Base-by-base conservation (phyloP, 352 stramenopile species). In the Pythium grandisporangium region DNA sequence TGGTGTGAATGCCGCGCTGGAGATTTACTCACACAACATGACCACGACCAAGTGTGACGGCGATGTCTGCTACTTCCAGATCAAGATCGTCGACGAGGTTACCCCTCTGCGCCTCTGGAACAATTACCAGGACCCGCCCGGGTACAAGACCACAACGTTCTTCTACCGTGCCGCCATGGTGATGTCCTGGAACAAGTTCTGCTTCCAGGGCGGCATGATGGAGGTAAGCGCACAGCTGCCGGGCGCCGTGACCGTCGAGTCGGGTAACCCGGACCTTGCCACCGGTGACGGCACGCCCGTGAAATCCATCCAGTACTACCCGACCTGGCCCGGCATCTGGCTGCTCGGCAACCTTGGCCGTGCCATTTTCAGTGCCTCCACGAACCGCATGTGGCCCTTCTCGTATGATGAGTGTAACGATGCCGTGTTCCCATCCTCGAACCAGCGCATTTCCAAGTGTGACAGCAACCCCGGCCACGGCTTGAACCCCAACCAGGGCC, bases 111-210 rank as follows among this genome's bases (percentile, higher is more conserved):
- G 33, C 8, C 33, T 85, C 29, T 89, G 60, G 55, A 89, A 89
- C 44, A 55, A 70, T 34, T 89, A 84, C 51, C 46, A 63, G 22
- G 60, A 53, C n/a, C 60, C 66, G 0, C 63, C 76, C 1, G 63
- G 57, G 1, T 85, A 77, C 44, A 38, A 80, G 37, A 60, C 41
- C 73, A 92, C 58, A 42, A 44, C 17, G 14, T 54, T 96, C 16
- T 73, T 70, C 41, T 86, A 77, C 43, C 57, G 62, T 16, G 77
- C 77, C 23, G 93, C 69, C 4, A 97, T 97, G 85, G 33, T 98
- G 13, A 87, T 95, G 54, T 70, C 58, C n/a, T 98, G 91, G 91
- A 93, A 98, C 70, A 97, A 97, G 61, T 97, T 97, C 48, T 98
- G 87, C 61, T 97, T 96, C 58, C 93, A 91, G 22, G 89, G 91